Percentiles rank a stretch among this genome's conserved stretches.
Evolutionary conservation across 768 basidiomycete species (phyloP).

Genomic region (Crucibulum laeve): DNA sequence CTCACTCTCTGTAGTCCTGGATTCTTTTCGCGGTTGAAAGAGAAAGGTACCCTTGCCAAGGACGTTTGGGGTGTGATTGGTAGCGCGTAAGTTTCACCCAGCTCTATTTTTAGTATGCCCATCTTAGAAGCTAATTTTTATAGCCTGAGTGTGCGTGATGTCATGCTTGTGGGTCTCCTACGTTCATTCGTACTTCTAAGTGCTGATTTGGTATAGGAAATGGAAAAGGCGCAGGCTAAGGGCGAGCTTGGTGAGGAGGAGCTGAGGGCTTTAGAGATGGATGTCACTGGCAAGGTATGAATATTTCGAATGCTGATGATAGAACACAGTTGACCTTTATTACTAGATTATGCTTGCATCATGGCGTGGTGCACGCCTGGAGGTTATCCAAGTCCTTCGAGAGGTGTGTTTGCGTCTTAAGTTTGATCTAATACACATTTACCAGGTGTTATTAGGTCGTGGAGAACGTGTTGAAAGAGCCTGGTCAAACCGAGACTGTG

Average conservation of each 20-base stretch:
- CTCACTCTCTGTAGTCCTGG: constrained; percentile 53
- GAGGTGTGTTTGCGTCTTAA: constrained; percentile 31
- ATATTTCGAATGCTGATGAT: neutral
- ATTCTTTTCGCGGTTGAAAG: constrained; percentile 91
- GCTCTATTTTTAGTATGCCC: constrained; percentile 2
- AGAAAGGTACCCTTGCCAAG: constrained; percentile 89
- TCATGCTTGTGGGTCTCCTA: constrained; percentile 51
- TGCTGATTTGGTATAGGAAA: constrained; percentile 48
- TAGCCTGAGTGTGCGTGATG: constrained; percentile 69
- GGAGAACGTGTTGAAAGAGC: constrained; percentile 83
- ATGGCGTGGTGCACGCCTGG: constrained; percentile 95
- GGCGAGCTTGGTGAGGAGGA: constrained; percentile 89
- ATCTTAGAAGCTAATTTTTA: neutral
- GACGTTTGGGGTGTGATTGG: constrained; percentile 97
- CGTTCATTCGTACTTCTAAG: neutral
- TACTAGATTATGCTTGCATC: constrained; percentile 87
- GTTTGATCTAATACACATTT: constrained; percentile 2
- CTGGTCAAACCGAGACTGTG: constrained; percentile 62
- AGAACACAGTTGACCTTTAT: neutral
- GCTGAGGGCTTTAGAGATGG: constrained; percentile 81
- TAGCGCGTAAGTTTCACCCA: constrained; percentile 67
- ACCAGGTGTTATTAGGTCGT: constrained; percentile 46
- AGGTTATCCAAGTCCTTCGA: constrained; percentile 87
- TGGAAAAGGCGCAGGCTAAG: constrained; percentile 85
- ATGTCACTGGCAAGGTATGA: constrained; percentile 83